Base-by-base conservation (phyloP, 805 yeast species). In the Myxozyma nipponensis region DNA sequence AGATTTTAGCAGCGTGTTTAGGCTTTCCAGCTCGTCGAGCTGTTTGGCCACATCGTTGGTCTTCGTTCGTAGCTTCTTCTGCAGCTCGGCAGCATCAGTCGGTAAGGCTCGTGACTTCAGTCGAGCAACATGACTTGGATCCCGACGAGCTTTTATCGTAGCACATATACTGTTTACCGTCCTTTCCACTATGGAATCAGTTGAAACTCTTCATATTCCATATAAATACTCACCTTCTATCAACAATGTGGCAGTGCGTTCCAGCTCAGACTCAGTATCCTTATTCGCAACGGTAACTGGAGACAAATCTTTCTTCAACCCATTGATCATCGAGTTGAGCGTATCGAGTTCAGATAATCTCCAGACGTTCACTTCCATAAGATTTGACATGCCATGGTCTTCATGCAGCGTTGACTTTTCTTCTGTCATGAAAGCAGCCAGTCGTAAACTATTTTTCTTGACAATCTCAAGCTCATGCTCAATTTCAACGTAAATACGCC, bases 71-170 rank as follows among this genome's bases (percentile, higher is more conserved):
- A 54, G 24, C 19, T 54, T 40, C 13, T 47, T 42, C 26, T 54
- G 58, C 7, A 52, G 21, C 19, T 47, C 54, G 6, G 17, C 35
- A 10, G 53, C 58, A 21, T 52, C 57, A 4, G 49, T 46, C 17
- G 57, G 48, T 17, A 54, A 38, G 10, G 48, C 37, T 3, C 54
- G 48, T 1, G 47, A 23, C 24, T 39, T 35, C 24, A 52, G 35
- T 6, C 52, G 46, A 3, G 47, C 15, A 6, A 45, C 17, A 24
- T 40, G 40, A 19, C 38, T 42, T 17, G 47, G 19, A 30, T 52
- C 53, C n/a, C 53, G 40, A 9, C 53, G 49, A 10, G 35, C 42
- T 22, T 43, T 47, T 4, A 48, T 23, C n/a, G 47, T 39, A 7
- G 40, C 50, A 10, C 44, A 46, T n/a, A 41, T 47, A 6, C 37